These are phyloP conservation scores for Geoglossum cookeanum DNA, from an alignment of 2,329 filamentous ascomycete genomes.

Conservation along the genomic window DNA sequence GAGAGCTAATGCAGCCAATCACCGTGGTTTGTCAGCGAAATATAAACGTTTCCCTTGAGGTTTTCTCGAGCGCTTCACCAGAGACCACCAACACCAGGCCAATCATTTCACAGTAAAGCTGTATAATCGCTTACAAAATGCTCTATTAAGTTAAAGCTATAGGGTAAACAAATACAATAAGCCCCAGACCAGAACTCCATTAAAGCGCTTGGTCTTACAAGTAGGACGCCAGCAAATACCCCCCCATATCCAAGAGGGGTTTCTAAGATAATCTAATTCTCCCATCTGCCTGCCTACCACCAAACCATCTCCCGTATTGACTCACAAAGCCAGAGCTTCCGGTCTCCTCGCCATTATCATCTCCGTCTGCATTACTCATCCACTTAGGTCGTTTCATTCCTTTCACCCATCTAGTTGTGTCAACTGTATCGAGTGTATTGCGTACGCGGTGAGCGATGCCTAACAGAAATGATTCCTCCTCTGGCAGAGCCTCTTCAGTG, in stretches of 20 bases:
- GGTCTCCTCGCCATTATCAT: background rate
- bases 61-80: too few species aligned
- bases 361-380: constrained; percentile 44
- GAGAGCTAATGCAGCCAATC: too few species aligned
- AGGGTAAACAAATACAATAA: too few species aligned
- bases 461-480: constrained; percentile 68
- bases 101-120: too few species aligned
- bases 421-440: constrained; percentile 76
- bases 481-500: constrained; percentile 36
- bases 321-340: constrained; percentile 13
- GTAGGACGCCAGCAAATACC: too few species aligned
- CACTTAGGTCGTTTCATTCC: constrained; percentile 65
- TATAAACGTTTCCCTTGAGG: too few species aligned
- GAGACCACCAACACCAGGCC: too few species aligned
- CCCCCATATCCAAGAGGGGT: background rate
- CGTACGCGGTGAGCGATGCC: constrained; percentile 68
- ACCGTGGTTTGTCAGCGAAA: too few species aligned
- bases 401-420: constrained; percentile 65
- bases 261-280: constrained; percentile 18
- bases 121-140: too few species aligned
- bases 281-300: constrained; percentile 21
- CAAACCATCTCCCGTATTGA: constrained; percentile 21
- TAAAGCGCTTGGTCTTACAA: too few species aligned
- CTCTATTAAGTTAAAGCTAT: too few species aligned
- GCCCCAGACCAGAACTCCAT: background rate